phyloP scores from a whole-genome alignment of 495 filamentous ascomycete genomes.

The Tuber borchii region DNA sequence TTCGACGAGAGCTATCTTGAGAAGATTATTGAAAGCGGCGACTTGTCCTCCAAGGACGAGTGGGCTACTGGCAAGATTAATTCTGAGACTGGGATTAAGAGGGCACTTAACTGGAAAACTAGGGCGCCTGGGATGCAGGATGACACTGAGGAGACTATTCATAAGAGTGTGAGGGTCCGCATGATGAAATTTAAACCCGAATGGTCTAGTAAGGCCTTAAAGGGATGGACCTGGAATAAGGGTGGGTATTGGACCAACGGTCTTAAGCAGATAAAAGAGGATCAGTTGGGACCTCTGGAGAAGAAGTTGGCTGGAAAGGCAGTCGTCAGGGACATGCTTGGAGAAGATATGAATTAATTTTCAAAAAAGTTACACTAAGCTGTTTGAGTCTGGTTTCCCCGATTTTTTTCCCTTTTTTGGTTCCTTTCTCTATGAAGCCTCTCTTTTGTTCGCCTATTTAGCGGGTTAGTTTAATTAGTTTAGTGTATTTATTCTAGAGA shows the following conservation, averaged over 20 bases:
- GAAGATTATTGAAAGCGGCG: slow-evolving; percentile 29
- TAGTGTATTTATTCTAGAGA: too few species aligned
- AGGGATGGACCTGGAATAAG: too few species aligned
- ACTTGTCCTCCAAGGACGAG: slow-evolving; percentile 22
- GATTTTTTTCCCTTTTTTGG: not conserved
- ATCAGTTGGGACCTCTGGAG: too few species aligned
- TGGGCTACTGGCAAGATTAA: slow-evolving; percentile 36
- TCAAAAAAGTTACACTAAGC: not conserved
- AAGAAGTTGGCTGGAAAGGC: too few species aligned
- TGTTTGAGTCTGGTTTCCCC: not conserved
- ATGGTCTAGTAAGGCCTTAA: too few species aligned
- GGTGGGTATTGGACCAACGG: too few species aligned
- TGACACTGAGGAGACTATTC: slow-evolving; percentile 29
- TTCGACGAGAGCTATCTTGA: slow-evolving; percentile 41
- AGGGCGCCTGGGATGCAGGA: slow-evolving; percentile 25
- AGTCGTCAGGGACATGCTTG: too few species aligned
- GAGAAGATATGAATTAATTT: too few species aligned
- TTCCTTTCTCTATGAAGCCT: not conserved
- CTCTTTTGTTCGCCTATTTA: not conserved
- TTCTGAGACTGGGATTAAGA: slow-evolving; percentile 37
- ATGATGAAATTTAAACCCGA: too few species aligned
- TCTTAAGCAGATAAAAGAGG: too few species aligned
- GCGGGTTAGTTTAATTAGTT: too few species aligned
- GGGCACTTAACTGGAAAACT: slow-evolving; percentile 16
- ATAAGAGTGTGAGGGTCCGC: slow-evolving; percentile 32